phyloP scores from a whole-genome alignment of 192 early-diverging fungal species.

The Linnemannia hyalina region DNA sequence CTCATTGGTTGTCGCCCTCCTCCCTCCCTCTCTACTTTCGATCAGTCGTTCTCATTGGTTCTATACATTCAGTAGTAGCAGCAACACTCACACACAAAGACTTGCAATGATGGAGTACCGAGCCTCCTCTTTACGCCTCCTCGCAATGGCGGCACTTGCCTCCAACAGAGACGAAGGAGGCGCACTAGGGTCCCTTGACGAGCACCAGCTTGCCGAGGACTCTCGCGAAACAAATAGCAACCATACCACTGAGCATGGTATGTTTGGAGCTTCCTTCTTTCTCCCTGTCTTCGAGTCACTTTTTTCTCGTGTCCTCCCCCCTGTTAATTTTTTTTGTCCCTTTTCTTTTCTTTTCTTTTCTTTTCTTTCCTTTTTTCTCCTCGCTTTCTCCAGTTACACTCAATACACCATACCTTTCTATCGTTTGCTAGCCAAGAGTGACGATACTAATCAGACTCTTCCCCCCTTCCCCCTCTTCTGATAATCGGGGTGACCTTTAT shows the following conservation, averaged over 20 bases:
- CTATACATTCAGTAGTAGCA: background rate
- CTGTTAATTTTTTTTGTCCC: too few relatives aligned
- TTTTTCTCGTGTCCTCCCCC: too few relatives aligned
- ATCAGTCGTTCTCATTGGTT: background rate
- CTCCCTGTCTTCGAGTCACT: background rate
- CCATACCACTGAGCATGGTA: background rate
- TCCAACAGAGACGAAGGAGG: background rate
- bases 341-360: background rate
- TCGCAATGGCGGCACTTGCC: background rate
- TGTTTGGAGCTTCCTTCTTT: background rate
- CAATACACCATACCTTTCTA: background rate
- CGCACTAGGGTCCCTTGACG: background rate
- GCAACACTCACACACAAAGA: background rate
- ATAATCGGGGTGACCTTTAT: background rate
- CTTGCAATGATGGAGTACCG: background rate
- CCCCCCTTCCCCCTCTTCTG: background rate
- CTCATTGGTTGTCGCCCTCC: background rate
- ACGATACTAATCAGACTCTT: background rate
- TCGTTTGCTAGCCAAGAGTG: background rate
- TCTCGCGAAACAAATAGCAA: background rate
- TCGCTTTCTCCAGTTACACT: background rate
- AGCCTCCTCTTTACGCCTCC: background rate
- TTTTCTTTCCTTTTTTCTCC: background rate
- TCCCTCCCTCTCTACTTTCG: background rate
- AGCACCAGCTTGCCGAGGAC: background rate